Base-by-base conservation (phyloP, 2,329 filamentous ascomycete genomes). In the Hymenoscyphus linearis region DNA sequence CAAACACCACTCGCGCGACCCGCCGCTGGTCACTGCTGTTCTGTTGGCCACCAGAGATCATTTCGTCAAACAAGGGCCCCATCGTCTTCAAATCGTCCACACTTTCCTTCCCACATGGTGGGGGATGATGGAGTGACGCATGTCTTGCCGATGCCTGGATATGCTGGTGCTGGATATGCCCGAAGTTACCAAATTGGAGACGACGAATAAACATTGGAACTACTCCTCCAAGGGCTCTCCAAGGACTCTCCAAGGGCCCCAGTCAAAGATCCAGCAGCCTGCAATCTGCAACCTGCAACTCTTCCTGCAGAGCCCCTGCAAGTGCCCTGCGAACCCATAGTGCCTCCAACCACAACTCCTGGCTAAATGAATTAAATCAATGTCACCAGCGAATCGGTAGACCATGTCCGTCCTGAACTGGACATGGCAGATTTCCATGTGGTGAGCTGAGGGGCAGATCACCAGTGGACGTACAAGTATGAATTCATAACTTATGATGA, bases 291-390 rank as follows among this genome's bases (percentile, higher is more conserved):
- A 25, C n/a, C n/a, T 47, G 40, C 18, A 47, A 18, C 40, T 47
- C 40, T n/a, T n/a, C 40, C 26, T 35, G 27, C 27, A 9, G 26
- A 35, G 16, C 16, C 25, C 31, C n/a, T 56, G 54, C 54, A 56
- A 36, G 54, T 56, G 7, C n/a, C 34, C n/a, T 37, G 54, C 54
- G 25, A 47, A 36, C 36, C 55, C 36, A 57, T 57, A 57, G 44
- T 57, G n/a, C 40, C 25, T 40, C 37, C 44, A 25, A 22, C 25
- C 18, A 57, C 25, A 44, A 27, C 40, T 37, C 16, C 36, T 47
- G 37, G 40, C 18, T 27, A 50, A 25, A 31, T 40, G 37, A 40
- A 40, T 3, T 27, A 50, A 31, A 31, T 2, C 31, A 31, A 31
- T 31, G 31, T 31, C 31, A 31, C 31, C 40, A 16, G 22, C 40